Percentiles rank a stretch among this genome's conserved stretches.
These are phyloP conservation scores for Physocladia obscura DNA, from an alignment of 192 early-diverging fungal species.

Conservation along the genomic window DNA sequence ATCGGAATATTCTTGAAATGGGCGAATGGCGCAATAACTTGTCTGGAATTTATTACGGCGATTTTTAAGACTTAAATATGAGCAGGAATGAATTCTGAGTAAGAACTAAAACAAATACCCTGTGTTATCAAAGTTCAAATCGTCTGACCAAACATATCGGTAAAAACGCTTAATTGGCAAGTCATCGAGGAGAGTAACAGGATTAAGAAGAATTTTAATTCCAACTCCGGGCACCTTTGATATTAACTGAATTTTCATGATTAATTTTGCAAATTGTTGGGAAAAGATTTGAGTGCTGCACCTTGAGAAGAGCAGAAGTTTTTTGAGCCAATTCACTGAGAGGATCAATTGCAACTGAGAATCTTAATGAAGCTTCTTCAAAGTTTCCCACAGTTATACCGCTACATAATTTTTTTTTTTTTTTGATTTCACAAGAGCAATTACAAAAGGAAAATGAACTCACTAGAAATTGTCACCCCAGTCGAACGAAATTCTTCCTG, in stretches of 20 bases:
- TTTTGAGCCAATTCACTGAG: slow-evolving; percentile 77
- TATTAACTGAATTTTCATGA: slow-evolving; percentile 34
- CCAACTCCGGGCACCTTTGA: slow-evolving; percentile 61
- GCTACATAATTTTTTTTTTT: background rate
- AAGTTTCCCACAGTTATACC: background rate
- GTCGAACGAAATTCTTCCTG: background rate
- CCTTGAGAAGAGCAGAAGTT: slow-evolving; percentile 70
- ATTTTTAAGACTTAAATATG: background rate
- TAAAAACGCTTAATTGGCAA: slow-evolving; percentile 87
- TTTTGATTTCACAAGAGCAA: background rate
- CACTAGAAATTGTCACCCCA: slow-evolving; percentile 21
- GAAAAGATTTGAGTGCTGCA: background rate
- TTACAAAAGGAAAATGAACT: background rate
- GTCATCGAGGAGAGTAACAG: slow-evolving; percentile 51
- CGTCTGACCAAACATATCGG: slow-evolving; percentile 72
- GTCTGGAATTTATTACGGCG: background rate
- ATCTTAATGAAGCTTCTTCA: background rate
- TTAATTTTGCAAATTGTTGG: background rate
- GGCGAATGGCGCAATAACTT: slow-evolving; percentile 47
- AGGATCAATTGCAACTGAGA: slow-evolving; percentile 72
- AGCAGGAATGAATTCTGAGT: background rate
- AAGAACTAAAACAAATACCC: slow-evolving; percentile 12
- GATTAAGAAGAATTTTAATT: slow-evolving; percentile 71
- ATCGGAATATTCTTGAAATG: slow-evolving; percentile 74
- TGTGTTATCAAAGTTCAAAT: slow-evolving; percentile 63